phyloP scores from a whole-genome alignment of 2,329 filamentous ascomycete species.

The Erysiphe pulchra region DNA sequence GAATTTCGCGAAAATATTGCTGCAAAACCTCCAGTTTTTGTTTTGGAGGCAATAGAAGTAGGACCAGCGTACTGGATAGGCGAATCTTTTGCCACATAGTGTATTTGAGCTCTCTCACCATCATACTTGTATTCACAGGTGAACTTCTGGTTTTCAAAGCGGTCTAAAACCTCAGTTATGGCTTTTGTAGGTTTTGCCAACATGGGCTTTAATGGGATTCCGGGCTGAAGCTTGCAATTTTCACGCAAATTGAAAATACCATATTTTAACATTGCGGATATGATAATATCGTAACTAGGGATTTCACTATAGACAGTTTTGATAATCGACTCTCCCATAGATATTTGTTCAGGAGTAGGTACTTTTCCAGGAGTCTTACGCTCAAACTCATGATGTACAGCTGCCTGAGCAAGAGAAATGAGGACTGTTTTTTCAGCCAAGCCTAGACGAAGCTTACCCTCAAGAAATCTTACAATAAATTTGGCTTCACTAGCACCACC shows the following conservation, averaged over 20 bases:
- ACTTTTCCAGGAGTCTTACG: slow-evolving; percentile 33
- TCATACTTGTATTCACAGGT: slow-evolving; percentile 99
- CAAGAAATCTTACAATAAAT: slow-evolving; percentile 73
- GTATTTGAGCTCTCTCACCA: slow-evolving; percentile 92
- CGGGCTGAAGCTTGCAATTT: slow-evolving; percentile 73
- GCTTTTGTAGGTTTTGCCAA: slow-evolving; percentile 95
- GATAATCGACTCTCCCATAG: slow-evolving; percentile 59
- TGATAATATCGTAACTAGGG: slow-evolving; percentile 83
- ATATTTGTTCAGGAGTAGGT: slow-evolving; percentile 51
- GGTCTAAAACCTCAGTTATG: slow-evolving; percentile 88
- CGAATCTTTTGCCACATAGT: slow-evolving; percentile 72
- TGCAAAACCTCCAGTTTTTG: slow-evolving; percentile 32
- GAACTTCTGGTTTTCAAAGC: slow-evolving; percentile 84
- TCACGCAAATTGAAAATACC: slow-evolving; percentile 65
- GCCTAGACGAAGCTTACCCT: slow-evolving; percentile 79
- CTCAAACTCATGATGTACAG: slow-evolving; percentile 62
- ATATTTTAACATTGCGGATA: slow-evolving; percentile 67
- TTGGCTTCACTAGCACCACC: slow-evolving; percentile 89
- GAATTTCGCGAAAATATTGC: slow-evolving; percentile 96
- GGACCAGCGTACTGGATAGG: slow-evolving; percentile 40
- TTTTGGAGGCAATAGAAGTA: slow-evolving; percentile 32
- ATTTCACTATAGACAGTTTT: slow-evolving; percentile 90
- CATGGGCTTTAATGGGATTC: slow-evolving; percentile 93
- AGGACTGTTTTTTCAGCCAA: slow-evolving; percentile 82
- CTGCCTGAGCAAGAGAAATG: slow-evolving; percentile 68